Base-by-base conservation (phyloP, 148 eudicot genomes). In the Pouteria glomerata region DNA sequence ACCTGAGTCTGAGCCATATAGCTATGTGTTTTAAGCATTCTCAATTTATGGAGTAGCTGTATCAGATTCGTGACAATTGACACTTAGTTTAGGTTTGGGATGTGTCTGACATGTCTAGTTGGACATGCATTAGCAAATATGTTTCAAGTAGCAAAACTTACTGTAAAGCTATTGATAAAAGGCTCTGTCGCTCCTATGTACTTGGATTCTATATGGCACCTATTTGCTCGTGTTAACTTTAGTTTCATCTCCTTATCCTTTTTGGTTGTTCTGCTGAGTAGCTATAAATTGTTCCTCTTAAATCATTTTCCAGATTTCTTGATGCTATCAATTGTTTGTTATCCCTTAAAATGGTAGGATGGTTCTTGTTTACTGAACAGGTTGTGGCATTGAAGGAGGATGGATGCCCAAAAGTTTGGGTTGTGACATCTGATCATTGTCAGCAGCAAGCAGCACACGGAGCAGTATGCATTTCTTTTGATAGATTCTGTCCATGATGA, bases 321-420 rank as follows among this genome's bases (percentile, higher is more conserved):
- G 68, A 44, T 67, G 45, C 56, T 18, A 41, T 42, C 57, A 55
- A 26, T 24, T 2, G 3, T n/a, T 39, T 8, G 59, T 65, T 77
- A 11, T 69, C 31, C 23, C 53, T 15, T 16, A 29, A 63, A 44
- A 48, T 66, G 21, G 50, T 61, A 21, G 26, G 11, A 62, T 45
- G 23, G 52, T 61, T 23, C 57, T 59, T 74, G 34, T 55, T 70
- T 55, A 65, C 55, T 39, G 35, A 62, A 63, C 77, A 95, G 99
- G 99, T 95, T 74, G 92, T 72, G 14, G 94, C 97, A 61, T 80
- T 95, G 78, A 91, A 76, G 79, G 94, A 89, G 26, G 99, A 92
- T 80, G 99, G 99, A 41, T 95, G 97, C 82, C 96, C 96, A 48
- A 83, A 82, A 81, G 97, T 95, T 70, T 95, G 97, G 96, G 99